Conservation (phyloP, 441 rosid species). For the Caryocar brasiliense region DNA sequence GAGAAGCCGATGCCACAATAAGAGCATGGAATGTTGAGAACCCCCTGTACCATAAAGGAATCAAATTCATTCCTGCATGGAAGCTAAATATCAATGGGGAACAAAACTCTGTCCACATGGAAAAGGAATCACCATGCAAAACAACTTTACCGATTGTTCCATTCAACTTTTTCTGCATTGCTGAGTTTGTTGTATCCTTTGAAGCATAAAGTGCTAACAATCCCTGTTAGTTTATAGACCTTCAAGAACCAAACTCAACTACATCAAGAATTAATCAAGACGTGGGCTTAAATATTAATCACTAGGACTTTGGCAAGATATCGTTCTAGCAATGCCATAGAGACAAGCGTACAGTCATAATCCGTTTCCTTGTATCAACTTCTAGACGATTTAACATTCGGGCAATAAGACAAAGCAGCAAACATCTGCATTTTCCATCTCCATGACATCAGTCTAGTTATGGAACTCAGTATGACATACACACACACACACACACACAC, state of each 20-base stretch:
- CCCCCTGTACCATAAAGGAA: conserved; percentile 38
- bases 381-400: no score
- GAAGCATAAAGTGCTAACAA: conserved; percentile 37
- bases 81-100: neutral
- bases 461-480: no score
- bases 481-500: no score
- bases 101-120: neutral
- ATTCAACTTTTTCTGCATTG: conserved; percentile 45
- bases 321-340: neutral
- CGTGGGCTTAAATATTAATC: neutral
- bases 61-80: neutral
- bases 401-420: no score
- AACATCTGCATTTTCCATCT: no score
- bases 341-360: neutral
- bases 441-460: no score
- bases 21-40: conserved; percentile 80
- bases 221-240: conserved; percentile 61
- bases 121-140: neutral
- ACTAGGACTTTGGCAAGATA: neutral
- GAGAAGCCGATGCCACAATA: conserved; percentile 46
- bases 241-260: conserved; percentile 19
- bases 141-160: conserved; percentile 61
- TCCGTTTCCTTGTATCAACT: no score
- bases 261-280: neutral
- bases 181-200: conserved; percentile 46